A percentile compares a stretch with the other conserved stretches of the same genome.
These are phyloP conservation scores for Echinochloa phyllopogon DNA, from an alignment of 176 grass and related monocot genomes.

Conservation along the genomic window DNA sequence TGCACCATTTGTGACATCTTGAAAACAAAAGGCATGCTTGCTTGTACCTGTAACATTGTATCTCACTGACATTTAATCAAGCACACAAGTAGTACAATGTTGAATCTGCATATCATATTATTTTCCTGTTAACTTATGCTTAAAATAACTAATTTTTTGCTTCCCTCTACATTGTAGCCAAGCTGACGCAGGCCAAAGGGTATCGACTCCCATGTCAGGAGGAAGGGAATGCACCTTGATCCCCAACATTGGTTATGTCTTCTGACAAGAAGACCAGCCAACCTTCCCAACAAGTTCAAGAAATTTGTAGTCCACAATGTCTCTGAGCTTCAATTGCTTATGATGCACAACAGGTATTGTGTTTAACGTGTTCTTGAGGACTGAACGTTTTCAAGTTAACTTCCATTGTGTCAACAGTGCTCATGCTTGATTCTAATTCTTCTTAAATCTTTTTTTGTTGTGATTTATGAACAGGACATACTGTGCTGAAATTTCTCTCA, in stretches of 20 bases:
- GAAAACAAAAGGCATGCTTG: background rate
- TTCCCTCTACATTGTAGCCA: conserved; percentile 35
- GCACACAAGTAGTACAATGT: background rate
- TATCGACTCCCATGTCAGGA: conserved; percentile 79
- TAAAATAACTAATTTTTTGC: background rate
- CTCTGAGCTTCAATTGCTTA: conserved; percentile 75
- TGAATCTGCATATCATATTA: background rate
- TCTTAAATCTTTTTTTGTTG: background rate
- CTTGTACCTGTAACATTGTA: background rate
- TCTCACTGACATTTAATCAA: background rate
- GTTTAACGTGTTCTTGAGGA: background rate
- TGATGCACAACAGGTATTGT: conserved; percentile 83
- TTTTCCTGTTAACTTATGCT: background rate
- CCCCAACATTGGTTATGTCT: conserved; percentile 78
- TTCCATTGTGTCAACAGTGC: background rate
- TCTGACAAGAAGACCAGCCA: conserved; percentile 83
- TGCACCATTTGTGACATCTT: background rate
- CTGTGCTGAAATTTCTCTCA: conserved; percentile 74
- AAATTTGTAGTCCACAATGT: conserved; percentile 84
- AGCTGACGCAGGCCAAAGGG: conserved; percentile 87
- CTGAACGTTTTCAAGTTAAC: background rate
- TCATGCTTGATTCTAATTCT: background rate
- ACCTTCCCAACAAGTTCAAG: conserved; percentile 77
- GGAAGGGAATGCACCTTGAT: conserved; percentile 71
- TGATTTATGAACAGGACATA: conserved; percentile 68